Evolutionary conservation across 1,284 basidiomycete species (phyloP), one percentile per base, ranked within the genome.

Genomic region (Moesziomyces antarcticus): DNA sequence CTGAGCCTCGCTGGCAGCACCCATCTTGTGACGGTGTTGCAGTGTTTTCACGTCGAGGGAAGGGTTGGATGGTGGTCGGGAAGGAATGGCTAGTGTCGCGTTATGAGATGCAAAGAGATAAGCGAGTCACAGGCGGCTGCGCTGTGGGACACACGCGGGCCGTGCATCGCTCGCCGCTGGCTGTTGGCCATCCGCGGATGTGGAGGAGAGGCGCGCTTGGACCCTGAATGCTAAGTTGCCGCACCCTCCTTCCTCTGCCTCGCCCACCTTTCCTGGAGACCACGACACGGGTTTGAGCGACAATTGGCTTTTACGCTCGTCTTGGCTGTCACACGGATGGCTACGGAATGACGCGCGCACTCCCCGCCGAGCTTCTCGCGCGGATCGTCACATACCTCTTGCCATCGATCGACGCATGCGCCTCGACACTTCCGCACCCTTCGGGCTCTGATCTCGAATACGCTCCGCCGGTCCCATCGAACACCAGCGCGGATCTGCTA

Each of bases 291-390:
- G 7, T 10, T 9, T 45, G 35, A 53, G 44, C 44, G 47, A 45
- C 35, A 27, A n/a, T n/a, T n/a, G n/a, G n/a, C 25, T 27, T 27
- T 47, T 44, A 10, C 22, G n/a, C n/a, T n/a, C n/a, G n/a, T n/a
- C n/a, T n/a, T n/a, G n/a, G 8, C 25, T 27, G 25, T 7, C 8
- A 6, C 18, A 5, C 4, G 21, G 21, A 27, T 5, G 22, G 22
- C 22, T 21, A 42, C 14, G 42, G n/a, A 20, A 42, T 33, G 57
- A 42, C 42, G 25, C 62, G 56, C 13, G 49, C 61, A 10, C 50
- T 70, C n/a, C 67, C 67, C 30, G 57, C 67, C 22, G 67, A 70
- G 46, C 30, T 70, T 9, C 22, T 70, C 9, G 41, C 67, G 22
- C 46, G 58, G 50, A 65, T 70, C 51, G 46, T 70, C 3, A n/a